Conservation (phyloP, 805 yeast genomes). For the Metschnikowia dekortorum region DNA sequence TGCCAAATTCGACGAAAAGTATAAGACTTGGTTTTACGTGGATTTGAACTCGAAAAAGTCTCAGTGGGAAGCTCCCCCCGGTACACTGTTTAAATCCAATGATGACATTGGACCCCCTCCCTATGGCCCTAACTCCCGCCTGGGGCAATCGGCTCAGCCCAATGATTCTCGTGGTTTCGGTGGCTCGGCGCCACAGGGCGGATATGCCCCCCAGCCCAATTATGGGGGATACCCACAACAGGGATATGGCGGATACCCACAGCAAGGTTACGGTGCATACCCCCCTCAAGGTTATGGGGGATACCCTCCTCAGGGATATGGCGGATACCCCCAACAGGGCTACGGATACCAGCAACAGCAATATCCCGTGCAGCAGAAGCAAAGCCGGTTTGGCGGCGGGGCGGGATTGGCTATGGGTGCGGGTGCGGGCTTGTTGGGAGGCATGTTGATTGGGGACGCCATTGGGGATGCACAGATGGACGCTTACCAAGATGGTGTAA, state of each 20-base stretch:
- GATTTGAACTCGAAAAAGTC: slow-evolving; percentile 65
- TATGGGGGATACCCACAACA: slow-evolving; percentile 14
- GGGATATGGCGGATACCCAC: slow-evolving; percentile 26
- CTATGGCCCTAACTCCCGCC: slow-evolving; percentile 19
- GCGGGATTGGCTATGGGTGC: slow-evolving; percentile 42
- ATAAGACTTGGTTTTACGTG: slow-evolving; percentile 78
- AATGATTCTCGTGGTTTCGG: not conserved
- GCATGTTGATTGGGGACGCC: slow-evolving; percentile 47
- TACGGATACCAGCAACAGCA: slow-evolving; percentile 17
- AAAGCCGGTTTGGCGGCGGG: slow-evolving; percentile 36
- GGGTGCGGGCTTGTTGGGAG: slow-evolving; percentile 59
- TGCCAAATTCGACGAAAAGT: slow-evolving; percentile 67
- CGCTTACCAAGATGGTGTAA: slow-evolving; percentile 25
- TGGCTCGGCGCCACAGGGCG: slow-evolving; percentile 1
- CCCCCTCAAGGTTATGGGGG: slow-evolving; percentile 26
- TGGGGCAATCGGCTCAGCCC: slow-evolving; percentile 4
- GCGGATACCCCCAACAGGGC: slow-evolving; percentile 26
- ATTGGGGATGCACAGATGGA: slow-evolving; percentile 28
- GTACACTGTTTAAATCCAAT: slow-evolving; percentile 38
- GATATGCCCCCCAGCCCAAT: slow-evolving; percentile 9
- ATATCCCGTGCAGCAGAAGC: slow-evolving; percentile 17
- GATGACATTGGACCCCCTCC: slow-evolving; percentile 43
- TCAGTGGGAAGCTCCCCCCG: slow-evolving; percentile 86
- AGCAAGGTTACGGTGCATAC: slow-evolving; percentile 10
- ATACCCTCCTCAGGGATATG: slow-evolving; percentile 25